Evolutionary conservation across 139 green algal genomes (phyloP), one percentile per base, ranked within the genome.

Genomic region (Axilococcus clingmanii): DNA sequence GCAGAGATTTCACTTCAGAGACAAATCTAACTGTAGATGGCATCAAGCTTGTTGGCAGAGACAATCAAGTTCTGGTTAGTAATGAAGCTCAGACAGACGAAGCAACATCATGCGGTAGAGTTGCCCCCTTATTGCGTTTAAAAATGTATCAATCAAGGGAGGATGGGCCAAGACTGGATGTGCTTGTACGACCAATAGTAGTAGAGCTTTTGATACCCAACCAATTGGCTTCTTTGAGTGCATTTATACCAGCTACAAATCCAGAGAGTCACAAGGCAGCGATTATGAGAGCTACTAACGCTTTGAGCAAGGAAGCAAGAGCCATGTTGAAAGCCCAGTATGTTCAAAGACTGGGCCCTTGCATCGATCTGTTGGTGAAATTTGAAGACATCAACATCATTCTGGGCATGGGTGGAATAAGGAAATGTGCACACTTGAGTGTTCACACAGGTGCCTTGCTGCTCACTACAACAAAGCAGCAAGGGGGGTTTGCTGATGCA

Each of bases 251-350:
- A n/a, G n/a, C n/a, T n/a, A n/a, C n/a, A n/a, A n/a, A n/a, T n/a
- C n/a, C n/a, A n/a, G n/a, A n/a, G n/a, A n/a, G n/a, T n/a, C n/a
- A n/a, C n/a, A n/a, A n/a, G n/a, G n/a, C n/a, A n/a, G n/a, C n/a
- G n/a, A n/a, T n/a, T n/a, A n/a, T n/a, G n/a, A n/a, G n/a, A n/a
- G 40, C 59, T 12, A 11, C 59, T 31, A 68, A 68, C 19, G 50
- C 16, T 24, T 44, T 68, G 14, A 16, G 37, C 24, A n/a, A 35
- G 7, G 48, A 35, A 5, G 37, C 59, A 15, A 40, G 59, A n/a
- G 57, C 51, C 4, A 31, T n/a, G 4, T 44, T 46, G 36, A 68
- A 68, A 24, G 59, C 59, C 4, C 25, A 44, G 2, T 24, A 36
- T 2, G 2, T 68, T 1, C 35, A 6, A 0, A 17, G 16, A 20